Evolutionary conservation across 2,329 filamentous ascomycete species (phyloP).

Genomic region (Nemania sp.): DNA sequence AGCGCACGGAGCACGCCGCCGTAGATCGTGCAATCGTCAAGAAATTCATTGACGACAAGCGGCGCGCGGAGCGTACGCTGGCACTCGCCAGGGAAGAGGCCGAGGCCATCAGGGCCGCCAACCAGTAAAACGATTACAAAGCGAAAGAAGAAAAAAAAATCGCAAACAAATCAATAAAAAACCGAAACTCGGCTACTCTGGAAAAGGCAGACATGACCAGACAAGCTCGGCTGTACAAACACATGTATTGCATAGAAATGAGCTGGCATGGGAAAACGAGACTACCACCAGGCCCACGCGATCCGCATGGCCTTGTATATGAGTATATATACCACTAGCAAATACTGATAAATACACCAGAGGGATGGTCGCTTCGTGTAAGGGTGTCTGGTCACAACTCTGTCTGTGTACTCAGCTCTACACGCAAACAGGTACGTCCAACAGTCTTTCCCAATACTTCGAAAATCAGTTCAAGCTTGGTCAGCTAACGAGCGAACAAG

Average conservation of each 20-base stretch:
- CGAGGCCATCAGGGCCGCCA: slow-evolving; percentile 48
- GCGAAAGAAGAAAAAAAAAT: background rate
- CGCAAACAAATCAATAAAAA: background rate
- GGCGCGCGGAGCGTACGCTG: slow-evolving; percentile 64
- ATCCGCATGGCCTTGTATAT: slow-evolving; percentile 19
- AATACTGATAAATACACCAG: slow-evolving; percentile 9
- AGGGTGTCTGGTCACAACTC: background rate
- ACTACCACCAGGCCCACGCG: background rate
- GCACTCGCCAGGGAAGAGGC: slow-evolving; percentile 58
- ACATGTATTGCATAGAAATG: slow-evolving; percentile 25
- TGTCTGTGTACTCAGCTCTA: background rate
- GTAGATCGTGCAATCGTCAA: slow-evolving; percentile 59
- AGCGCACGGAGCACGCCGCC: slow-evolving; percentile 54
- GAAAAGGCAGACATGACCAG: background rate
- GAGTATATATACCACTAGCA: slow-evolving; percentile 15
- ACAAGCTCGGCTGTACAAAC: slow-evolving; percentile 25
- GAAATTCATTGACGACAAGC: slow-evolving; percentile 59
- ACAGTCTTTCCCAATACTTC: background rate
- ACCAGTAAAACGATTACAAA: slow-evolving; percentile 31
- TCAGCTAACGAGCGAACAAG: slow-evolving; percentile 7
- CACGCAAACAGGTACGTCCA: slow-evolving; percentile 8
- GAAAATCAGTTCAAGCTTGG: background rate
- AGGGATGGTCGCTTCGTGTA: background rate
- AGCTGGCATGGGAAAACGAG: slow-evolving; percentile 1
- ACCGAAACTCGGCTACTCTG: too few relatives aligned